Evolutionary conservation across 1,284 basidiomycete genomes (phyloP).

Genomic region (Puccinia coronata): DNA sequence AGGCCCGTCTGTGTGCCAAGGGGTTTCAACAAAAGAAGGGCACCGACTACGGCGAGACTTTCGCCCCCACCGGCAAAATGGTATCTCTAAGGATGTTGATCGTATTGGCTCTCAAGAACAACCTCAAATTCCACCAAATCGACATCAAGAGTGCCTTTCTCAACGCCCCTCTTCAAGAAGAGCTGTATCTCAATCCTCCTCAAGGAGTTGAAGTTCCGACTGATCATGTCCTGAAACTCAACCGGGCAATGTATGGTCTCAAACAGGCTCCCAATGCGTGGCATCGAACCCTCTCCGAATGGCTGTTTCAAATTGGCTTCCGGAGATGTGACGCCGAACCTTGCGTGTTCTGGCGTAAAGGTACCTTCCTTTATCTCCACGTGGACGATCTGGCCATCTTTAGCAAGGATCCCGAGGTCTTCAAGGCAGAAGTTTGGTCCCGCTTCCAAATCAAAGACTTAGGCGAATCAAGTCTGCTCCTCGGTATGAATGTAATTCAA

Average conservation of each 20-base stretch:
- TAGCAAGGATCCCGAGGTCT: not conserved
- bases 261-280: conserved; percentile 19
- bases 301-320: conserved; percentile 3
- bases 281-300: not conserved
- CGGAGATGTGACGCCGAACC: not conserved
- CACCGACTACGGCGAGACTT: not conserved
- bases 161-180: not conserved
- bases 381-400: too few species aligned
- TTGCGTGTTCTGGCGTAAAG: conserved; percentile 1
- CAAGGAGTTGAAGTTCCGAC: not conserved
- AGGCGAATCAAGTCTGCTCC: not conserved
- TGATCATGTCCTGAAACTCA: not conserved
- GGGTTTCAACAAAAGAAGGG: not conserved
- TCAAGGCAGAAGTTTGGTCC: not conserved
- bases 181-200: not conserved
- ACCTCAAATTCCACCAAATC: conserved; percentile 5
- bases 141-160: too few species aligned
- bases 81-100: not conserved
- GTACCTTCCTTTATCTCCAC: not conserved
- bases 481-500: conserved; percentile 12
- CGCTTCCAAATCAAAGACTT: conserved; percentile 17
- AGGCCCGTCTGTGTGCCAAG: not conserved
- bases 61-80: not conserved
- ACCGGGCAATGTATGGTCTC: not conserved
- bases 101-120: not conserved